A percentile compares a stretch with the other conserved stretches of the same genome.
Conservation (phyloP, 768 basidiomycete species). For the Lactarius indigo region DNA sequence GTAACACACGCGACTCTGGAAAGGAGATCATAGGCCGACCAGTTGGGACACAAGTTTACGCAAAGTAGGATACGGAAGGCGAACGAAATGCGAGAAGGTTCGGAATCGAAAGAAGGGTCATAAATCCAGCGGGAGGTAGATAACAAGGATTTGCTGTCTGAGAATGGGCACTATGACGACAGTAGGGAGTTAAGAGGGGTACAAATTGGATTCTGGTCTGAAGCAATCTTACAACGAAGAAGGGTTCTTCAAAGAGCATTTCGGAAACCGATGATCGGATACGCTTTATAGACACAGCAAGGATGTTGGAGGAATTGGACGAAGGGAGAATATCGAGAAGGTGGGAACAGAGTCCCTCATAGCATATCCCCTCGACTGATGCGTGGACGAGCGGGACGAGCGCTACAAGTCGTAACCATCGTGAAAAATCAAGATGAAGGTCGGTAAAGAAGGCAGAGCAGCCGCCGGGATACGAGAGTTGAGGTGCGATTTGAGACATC, state of each 20-base stretch:
- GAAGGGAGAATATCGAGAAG: conserved; percentile 14
- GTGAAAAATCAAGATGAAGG: conserved; percentile 22
- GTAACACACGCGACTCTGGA: conserved; percentile 7
- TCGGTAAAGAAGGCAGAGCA: conserved; percentile 22
- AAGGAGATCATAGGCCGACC: conserved; percentile 11
- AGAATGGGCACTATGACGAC: conserved; percentile 2
- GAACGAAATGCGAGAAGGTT: conserved; percentile 24
- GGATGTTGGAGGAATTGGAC: conserved; percentile 10
- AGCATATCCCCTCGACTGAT: conserved; percentile 9
- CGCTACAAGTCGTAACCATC: conserved; percentile 22
- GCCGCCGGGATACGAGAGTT: conserved; percentile 20
- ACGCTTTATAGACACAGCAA: conserved; percentile 19
- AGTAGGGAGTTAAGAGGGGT: not conserved
- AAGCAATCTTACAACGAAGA: conserved; percentile 19
- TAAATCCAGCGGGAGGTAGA: conserved; percentile 18
- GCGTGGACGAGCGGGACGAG: conserved; percentile 21
- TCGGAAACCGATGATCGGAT: conserved; percentile 14
- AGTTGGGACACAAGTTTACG: conserved; percentile 13
- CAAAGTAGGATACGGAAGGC: conserved; percentile 19
- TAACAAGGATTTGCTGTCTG: not conserved
- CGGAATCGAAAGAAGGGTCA: conserved; percentile 19
- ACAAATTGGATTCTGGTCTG: not conserved
- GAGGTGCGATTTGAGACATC: conserved; percentile 9
- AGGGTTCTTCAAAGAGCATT: conserved; percentile 20
- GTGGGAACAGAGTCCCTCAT: conserved; percentile 13